These are phyloP conservation scores for Trichoderma gamsii DNA, from an alignment of 495 filamentous ascomycete species.

Conservation along the genomic window DNA sequence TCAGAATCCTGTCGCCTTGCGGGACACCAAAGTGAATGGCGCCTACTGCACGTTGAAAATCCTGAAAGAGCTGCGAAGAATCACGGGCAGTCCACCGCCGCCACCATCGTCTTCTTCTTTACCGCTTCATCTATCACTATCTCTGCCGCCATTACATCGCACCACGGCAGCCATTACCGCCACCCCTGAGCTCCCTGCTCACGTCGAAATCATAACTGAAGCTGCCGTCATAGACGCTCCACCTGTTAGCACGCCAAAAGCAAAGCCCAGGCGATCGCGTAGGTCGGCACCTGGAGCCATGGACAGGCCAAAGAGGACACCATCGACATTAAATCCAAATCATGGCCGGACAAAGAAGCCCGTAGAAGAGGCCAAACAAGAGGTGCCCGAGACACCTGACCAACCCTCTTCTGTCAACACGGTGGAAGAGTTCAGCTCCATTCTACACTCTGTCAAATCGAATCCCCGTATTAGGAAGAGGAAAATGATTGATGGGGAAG, in stretches of 20 bases:
- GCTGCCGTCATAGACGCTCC: neutral
- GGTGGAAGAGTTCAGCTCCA: conserved; percentile 25
- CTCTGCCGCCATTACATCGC: conserved; percentile 9
- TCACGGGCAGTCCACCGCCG: conserved; percentile 19
- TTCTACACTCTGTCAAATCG: conserved; percentile 34
- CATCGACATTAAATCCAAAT: conserved; percentile 2
- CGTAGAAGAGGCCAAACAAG: conserved; percentile 19
- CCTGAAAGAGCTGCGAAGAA: conserved; percentile 22
- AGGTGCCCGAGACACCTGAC: neutral
- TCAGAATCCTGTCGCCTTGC: conserved; percentile 27
- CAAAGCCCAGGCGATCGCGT: conserved; percentile 9
- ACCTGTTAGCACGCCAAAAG: neutral
- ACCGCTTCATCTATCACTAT: neutral
- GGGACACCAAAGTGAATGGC: conserved; percentile 33
- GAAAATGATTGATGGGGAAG: conserved; percentile 35
- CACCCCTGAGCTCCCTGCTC: neutral
- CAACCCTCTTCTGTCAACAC: neutral
- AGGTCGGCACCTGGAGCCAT: conserved; percentile 10
- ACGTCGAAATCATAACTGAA: neutral
- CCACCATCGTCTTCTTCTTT: neutral
- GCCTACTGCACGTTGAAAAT: conserved; percentile 33
- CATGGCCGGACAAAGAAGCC: conserved; percentile 18
- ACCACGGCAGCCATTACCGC: neutral
- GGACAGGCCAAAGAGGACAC: neutral
- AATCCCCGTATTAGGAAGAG: conserved; percentile 36